phyloP scores from a whole-genome alignment of 208 protist species.

The Leishmania martiniquensis region DNA sequence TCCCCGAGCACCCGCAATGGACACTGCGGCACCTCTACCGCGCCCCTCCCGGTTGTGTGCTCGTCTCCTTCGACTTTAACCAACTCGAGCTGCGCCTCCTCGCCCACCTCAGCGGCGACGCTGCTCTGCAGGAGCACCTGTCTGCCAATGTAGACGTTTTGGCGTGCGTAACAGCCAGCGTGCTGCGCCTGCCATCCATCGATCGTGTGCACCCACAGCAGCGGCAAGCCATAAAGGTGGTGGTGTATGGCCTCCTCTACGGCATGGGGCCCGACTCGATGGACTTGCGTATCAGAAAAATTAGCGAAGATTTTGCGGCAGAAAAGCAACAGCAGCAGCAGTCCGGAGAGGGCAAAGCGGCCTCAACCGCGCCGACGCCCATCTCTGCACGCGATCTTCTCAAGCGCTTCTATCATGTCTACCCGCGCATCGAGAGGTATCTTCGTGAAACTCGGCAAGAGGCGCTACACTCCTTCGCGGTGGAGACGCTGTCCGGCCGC shows the following conservation, averaged over 20 bases:
- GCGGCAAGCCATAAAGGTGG: slow-evolving; percentile 71
- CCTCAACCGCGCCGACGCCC: not conserved
- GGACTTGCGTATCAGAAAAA: slow-evolving; percentile 41
- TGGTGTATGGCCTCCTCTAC: slow-evolving; percentile 92
- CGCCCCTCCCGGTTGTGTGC: slow-evolving; percentile 61
- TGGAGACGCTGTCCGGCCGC: slow-evolving; percentile 53
- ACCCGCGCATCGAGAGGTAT: slow-evolving; percentile 63
- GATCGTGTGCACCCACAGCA: slow-evolving; percentile 41
- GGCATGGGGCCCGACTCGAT: slow-evolving; percentile 82
- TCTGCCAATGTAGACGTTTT: slow-evolving; percentile 50
- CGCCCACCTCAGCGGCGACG: slow-evolving; percentile 74
- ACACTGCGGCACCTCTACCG: slow-evolving; percentile 72
- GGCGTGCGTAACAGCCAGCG: slow-evolving; percentile 39
- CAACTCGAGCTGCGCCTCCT: slow-evolving; percentile 87
- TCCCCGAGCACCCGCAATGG: slow-evolving; percentile 48
- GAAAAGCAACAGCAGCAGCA: not conserved
- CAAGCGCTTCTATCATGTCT: slow-evolving; percentile 53
- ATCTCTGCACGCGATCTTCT: slow-evolving; percentile 51
- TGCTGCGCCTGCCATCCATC: slow-evolving; percentile 34
- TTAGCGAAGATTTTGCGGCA: not conserved
- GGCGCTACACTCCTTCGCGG: slow-evolving; percentile 37
- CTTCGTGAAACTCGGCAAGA: slow-evolving; percentile 49
- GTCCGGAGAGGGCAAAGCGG: not conserved
- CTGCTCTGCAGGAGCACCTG: slow-evolving; percentile 55
- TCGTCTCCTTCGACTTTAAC: slow-evolving; percentile 84